These are phyloP conservation scores for Berberis thunbergii DNA, from an alignment of 164 flowering plant species.

Conservation along the genomic window DNA sequence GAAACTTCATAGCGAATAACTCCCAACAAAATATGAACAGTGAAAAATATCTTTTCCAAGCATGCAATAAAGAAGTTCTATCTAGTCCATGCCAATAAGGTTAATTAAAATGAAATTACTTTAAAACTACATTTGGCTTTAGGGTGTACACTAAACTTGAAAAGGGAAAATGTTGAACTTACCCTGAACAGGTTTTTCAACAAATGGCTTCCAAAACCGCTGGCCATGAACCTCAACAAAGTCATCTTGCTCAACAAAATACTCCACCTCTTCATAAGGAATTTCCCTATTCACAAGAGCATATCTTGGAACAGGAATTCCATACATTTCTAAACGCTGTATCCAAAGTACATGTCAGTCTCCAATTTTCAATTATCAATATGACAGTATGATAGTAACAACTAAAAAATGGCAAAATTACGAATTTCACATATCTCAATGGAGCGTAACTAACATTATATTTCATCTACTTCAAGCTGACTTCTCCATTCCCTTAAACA, in stretches of 20 bases:
- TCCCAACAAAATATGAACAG: not conserved
- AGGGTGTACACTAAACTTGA: not conserved
- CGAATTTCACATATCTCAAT: not conserved
- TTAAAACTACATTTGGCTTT: not conserved
- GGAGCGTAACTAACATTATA: no score
- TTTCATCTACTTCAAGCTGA: no score
- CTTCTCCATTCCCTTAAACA: no score
- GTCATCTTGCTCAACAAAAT: constrained; percentile 93
- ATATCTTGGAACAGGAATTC: constrained; percentile 92
- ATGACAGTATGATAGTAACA: not conserved
- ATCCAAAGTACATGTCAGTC: constrained; percentile 12
- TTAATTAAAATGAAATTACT: not conserved
- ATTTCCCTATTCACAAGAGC: constrained; percentile 87
- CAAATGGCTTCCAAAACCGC: constrained; percentile 99
- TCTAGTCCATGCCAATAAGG: no score
- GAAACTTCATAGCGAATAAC: no score
- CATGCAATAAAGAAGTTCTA: no score
- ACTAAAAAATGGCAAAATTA: not conserved
- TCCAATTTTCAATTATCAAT: not conserved
- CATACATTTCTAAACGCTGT: constrained; percentile 79
- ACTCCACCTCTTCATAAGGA: constrained; percentile 79
- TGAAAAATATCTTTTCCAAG: no score
- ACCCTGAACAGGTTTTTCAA: constrained; percentile 98
- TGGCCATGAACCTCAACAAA: constrained; percentile 93
- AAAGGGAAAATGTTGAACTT: constrained; percentile 12